Base-by-base conservation (phyloP, 495 filamentous ascomycete species). In the Penicillium roqueforti region DNA sequence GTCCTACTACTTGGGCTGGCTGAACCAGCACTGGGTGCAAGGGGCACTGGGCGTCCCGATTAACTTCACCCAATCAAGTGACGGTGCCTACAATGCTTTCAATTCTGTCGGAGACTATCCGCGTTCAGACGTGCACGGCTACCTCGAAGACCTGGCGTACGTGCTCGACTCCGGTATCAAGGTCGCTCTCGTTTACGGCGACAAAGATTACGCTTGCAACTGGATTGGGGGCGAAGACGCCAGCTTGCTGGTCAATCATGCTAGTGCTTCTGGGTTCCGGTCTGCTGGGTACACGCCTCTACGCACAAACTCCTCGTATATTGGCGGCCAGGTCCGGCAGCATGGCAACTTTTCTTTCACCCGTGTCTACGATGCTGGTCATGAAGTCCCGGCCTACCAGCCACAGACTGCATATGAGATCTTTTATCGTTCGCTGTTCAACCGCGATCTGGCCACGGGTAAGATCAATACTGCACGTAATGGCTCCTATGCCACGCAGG, bases 181-280 rank as follows among this genome's bases (percentile, higher is more conserved):
- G 46, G 83, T 92, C 3, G 80, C 83, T 11, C 74, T 91, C 6
- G 74, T 89, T 36, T 89, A 88, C 56, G 87, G 83, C 13, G 81
- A 82, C 68, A 68, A 75, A 11, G 82, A 85, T 52, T 85, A 81
- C 46, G 72, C 73, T n/a, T 83, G 82, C 59, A 81, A 79, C 53
- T 75, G 73, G 72, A 71, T 72, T 28, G 74, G 74, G 11, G 75
- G 73, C 25, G 75, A 77, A 47, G 63, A 69, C n/a, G 73, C 72
- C 26, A 73, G 70, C 48, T 47, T 75, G 46, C 31, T 61, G 23
- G 61, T 81, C 18, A 56, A 77, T 25, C 73, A 79, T 55, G 62
- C 72, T 13, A 50, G 67, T 22, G 67, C 72, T 6, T 59, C 67
- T 5, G 53, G 60, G 6, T 83, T 81, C 69, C 70, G 67, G 1